These are phyloP conservation scores for Leccinum brunneo-olivaceum DNA, from an alignment of 1,284 basidiomycete genomes.

Conservation along the genomic window DNA sequence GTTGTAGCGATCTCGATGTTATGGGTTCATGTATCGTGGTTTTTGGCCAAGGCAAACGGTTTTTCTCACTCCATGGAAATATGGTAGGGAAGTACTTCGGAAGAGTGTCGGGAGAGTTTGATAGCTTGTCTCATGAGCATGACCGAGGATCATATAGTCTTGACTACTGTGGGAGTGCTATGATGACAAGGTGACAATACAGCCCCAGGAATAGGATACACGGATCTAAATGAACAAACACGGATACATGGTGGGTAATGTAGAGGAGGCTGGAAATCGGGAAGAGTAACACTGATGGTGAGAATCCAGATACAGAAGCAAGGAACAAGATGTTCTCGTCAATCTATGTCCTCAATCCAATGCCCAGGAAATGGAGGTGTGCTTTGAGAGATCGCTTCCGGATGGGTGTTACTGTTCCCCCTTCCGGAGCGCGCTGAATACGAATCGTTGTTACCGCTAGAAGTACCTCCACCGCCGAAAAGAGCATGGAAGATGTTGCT, in stretches of 20 bases:
- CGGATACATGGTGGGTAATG: conserved; percentile 12
- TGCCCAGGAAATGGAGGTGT: conserved; percentile 25
- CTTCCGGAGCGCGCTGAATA: conserved; percentile 13
- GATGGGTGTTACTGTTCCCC: conserved; percentile 6
- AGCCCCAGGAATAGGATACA: conserved; percentile 11
- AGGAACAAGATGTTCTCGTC: conserved; percentile 2
- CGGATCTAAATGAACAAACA: conserved; percentile 16
- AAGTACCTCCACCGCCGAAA: conserved; percentile 23
- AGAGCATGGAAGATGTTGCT: conserved; percentile 22
- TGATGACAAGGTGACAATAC: background rate
- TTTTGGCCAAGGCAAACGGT: too few relatives aligned
- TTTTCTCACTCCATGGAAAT: too few relatives aligned
- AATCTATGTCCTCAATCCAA: conserved; percentile 30
- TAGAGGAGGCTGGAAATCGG: background rate
- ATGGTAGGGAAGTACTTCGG: too few relatives aligned
- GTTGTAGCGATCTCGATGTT: background rate
- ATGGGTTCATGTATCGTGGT: background rate
- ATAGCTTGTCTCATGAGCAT: too few relatives aligned
- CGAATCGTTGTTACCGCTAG: conserved; percentile 11
- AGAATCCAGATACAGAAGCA: conserved; percentile 2
- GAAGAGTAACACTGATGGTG: conserved; percentile 2
- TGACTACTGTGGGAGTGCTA: background rate
- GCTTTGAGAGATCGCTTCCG: conserved; percentile 6
- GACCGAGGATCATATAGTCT: background rate
- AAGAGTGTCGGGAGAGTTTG: too few relatives aligned